phyloP scores from a whole-genome alignment of 2,329 filamentous ascomycete genomes.

The Ophiostoma tasmaniense region DNA sequence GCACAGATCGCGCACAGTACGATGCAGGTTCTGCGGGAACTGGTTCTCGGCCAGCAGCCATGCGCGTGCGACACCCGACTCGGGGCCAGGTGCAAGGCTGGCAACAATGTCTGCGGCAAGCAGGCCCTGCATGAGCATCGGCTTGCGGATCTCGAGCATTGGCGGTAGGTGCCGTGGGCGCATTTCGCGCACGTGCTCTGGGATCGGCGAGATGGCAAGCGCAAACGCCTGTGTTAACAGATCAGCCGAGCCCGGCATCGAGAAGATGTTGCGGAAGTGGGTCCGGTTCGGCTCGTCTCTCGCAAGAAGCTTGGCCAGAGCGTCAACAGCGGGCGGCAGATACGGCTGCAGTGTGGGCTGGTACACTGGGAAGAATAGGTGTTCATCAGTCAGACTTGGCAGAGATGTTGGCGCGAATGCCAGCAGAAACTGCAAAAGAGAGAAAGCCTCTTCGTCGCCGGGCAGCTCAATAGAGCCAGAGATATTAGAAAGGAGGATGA shows the following conservation, averaged over 20 bases:
- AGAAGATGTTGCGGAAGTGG: slow-evolving; percentile 75
- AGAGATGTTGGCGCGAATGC: slow-evolving; percentile 77
- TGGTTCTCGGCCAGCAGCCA: slow-evolving; percentile 82
- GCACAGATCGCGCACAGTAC: slow-evolving; percentile 65
- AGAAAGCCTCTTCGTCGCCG: slow-evolving; percentile 76
- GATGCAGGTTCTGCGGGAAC: slow-evolving; percentile 71
- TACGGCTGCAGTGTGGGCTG: slow-evolving; percentile 78
- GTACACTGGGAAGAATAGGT: slow-evolving; percentile 70
- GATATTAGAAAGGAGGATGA: slow-evolving; percentile 84
- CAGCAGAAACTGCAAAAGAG: slow-evolving; percentile 79
- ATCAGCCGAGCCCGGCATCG: slow-evolving; percentile 58
- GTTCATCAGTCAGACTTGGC: slow-evolving; percentile 48
- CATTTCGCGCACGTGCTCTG: slow-evolving; percentile 48
- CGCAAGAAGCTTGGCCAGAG: slow-evolving; percentile 81
- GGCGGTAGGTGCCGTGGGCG: slow-evolving; percentile 53
- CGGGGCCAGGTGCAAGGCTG: slow-evolving; percentile 55
- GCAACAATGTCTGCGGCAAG: slow-evolving; percentile 83
- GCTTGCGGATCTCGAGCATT: slow-evolving; percentile 74
- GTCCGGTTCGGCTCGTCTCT: slow-evolving; percentile 87
- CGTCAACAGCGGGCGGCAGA: slow-evolving; percentile 80
- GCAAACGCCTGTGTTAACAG: slow-evolving; percentile 81
- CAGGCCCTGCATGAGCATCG: slow-evolving; percentile 84
- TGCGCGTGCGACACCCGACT: slow-evolving; percentile 60
- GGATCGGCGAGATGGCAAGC: slow-evolving; percentile 75
- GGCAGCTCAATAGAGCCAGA: slow-evolving; percentile 72